Evolutionary conservation across 306 rosid genomes (phyloP), one percentile per base, ranked within the genome.

Genomic region (Abrus pulchellus): DNA sequence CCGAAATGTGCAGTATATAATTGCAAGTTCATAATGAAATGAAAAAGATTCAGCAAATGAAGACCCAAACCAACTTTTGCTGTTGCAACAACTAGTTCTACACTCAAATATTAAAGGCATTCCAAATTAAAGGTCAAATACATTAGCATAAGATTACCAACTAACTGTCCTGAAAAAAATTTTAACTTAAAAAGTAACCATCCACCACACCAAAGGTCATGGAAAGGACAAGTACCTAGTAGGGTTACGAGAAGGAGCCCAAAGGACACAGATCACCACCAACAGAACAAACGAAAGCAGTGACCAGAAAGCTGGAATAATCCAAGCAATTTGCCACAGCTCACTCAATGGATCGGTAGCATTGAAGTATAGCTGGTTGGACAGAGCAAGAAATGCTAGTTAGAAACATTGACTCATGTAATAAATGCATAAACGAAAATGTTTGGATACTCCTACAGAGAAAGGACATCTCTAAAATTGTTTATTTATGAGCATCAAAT

Each of bases 241-340:
- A 33, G 97, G 98, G 90, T 94, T 94, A 14, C 84, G 92, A 41
- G 97, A 92, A 76, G 98, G 97, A 84, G 97, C 97, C 98, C 98
- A 94, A 48, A 94, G 98, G 69, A 89, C 38, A 76, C 98, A 94
- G 68, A 94, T 89, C 72, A 90, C 87, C 40, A 76, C 82, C 89
- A 94, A 79, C 44, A 94, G 92, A 84, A 87, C 83, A 79, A 79
- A 94, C 48, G 97, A 91, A 82, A 94, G 92, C 72, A 90, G 74
- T 75, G 80, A 80, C 98, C 98, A 94, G 86, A 94, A 89, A 10
- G 97, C 96, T 47, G 98, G 97, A 85, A 94, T 92, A 80, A 94
- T 83, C 98, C 98, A 94, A 27, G 98, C 94, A 56, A 94, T 92
- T 87, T 88, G 90, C 98, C 98, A 94, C 82, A 92, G 86, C 90